These are phyloP conservation scores for Sporothrix mexicana DNA, from an alignment of 2,329 filamentous ascomycete genomes.

Conservation along the genomic window DNA sequence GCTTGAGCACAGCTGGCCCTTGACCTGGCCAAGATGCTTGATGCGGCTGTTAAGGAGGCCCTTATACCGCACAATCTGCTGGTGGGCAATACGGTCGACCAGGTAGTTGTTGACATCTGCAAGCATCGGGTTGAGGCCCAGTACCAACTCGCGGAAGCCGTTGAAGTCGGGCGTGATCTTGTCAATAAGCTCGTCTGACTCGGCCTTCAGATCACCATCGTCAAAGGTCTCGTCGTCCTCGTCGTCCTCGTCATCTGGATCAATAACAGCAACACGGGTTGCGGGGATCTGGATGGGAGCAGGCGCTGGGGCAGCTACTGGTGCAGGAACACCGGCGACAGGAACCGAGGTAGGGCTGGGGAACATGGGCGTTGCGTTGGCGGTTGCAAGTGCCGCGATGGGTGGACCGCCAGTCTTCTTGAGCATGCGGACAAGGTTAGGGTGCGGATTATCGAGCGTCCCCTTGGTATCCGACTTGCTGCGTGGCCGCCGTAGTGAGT, in stretches of 20 bases:
- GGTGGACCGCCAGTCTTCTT: slow-evolving; percentile 61
- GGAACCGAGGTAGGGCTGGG: slow-evolving; percentile 1
- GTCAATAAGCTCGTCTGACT: slow-evolving; percentile 67
- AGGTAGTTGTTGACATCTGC: slow-evolving; percentile 63
- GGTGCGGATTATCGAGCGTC: slow-evolving; percentile 46
- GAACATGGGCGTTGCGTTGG: slow-evolving; percentile 42
- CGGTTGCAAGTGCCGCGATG: slow-evolving; percentile 54
- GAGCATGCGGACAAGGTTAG: slow-evolving; percentile 57
- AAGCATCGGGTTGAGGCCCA: slow-evolving; percentile 75
- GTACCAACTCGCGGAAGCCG: slow-evolving; percentile 78
- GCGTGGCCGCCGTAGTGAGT: slow-evolving; percentile 58
- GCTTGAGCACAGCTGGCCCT: slow-evolving; percentile 62
- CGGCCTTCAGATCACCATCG: slow-evolving; percentile 66
- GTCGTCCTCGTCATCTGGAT: slow-evolving; percentile 58
- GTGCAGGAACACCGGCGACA: not conserved
- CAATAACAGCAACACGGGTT: slow-evolving; percentile 36
- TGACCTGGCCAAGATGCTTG: slow-evolving; percentile 69
- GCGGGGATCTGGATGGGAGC: slow-evolving; percentile 34
- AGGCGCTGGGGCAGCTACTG: not conserved
- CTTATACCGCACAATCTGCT: slow-evolving; percentile 81
- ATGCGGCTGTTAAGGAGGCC: slow-evolving; percentile 71
- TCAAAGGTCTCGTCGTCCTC: slow-evolving; percentile 67
- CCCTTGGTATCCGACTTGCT: slow-evolving; percentile 61
- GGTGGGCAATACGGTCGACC: slow-evolving; percentile 80
- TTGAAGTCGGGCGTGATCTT: slow-evolving; percentile 73